Conservation (phyloP, 2,329 filamentous ascomycete species). For the Chalara sp. region DNA sequence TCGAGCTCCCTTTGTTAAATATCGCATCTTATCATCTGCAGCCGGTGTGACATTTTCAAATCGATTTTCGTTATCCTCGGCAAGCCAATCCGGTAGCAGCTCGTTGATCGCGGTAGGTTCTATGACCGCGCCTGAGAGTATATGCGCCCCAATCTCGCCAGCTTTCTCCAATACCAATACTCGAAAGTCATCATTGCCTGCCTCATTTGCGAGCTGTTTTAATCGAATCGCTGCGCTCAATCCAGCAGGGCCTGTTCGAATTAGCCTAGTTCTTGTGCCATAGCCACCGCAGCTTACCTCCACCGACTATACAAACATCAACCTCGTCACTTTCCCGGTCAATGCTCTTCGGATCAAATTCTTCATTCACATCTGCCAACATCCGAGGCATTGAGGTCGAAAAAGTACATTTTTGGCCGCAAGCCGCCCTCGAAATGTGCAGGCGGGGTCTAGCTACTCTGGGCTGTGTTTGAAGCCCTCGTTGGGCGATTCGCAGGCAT, state of each 20-base stretch:
- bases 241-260: conserved; percentile 70
- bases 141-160: conserved; percentile 89
- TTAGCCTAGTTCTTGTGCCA: background rate
- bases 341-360: conserved; percentile 59
- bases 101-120: conserved; percentile 84
- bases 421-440: too few species aligned
- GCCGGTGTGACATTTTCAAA: conserved; percentile 87
- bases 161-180: conserved; percentile 93
- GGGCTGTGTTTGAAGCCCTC: too few species aligned
- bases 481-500: too few species aligned
- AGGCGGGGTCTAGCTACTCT: too few species aligned
- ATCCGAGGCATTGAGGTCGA: conserved; percentile 34
- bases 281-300: conserved; percentile 43
- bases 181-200: conserved; percentile 91
- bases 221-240: conserved; percentile 88
- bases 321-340: conserved; percentile 91
- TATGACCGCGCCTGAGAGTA: conserved; percentile 91
- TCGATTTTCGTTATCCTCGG: conserved; percentile 77
- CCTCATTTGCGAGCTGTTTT: conserved; percentile 91
- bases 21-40: conserved; percentile 81
- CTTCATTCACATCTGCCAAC: conserved; percentile 41
- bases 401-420: conserved; percentile 22
- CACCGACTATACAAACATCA: conserved; percentile 94
- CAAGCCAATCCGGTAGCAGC: conserved; percentile 88
- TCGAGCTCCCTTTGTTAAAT: conserved; percentile 74